These are phyloP conservation scores for Wickerhamomyces sp. DNA, from an alignment of 1,139 yeast species.

Conservation along the genomic window DNA sequence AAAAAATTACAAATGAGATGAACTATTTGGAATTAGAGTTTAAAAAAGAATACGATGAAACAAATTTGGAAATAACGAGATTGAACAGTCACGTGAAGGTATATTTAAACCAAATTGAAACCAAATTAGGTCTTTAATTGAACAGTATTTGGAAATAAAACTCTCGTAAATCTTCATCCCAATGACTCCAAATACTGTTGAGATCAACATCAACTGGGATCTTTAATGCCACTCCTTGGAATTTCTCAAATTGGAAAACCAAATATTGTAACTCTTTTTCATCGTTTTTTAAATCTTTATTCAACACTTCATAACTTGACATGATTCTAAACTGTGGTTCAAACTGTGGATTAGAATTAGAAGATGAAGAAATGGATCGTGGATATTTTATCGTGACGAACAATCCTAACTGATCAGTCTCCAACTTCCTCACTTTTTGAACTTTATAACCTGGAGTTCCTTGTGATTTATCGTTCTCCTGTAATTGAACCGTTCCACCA, in stretches of 20 bases:
- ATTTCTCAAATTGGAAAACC: slow-evolving; percentile 80
- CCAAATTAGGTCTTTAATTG: slow-evolving; percentile 8
- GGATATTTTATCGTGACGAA: slow-evolving; percentile 54
- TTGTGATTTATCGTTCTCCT: slow-evolving; percentile 47
- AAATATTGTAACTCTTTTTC: slow-evolving; percentile 56
- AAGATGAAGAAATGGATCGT: slow-evolving; percentile 30
- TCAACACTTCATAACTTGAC: slow-evolving; percentile 71
- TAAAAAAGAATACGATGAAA: slow-evolving; percentile 49
- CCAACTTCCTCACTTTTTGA: slow-evolving; percentile 61
- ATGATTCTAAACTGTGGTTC: slow-evolving; percentile 64
- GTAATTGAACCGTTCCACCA: slow-evolving; percentile 21
- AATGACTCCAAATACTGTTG: slow-evolving; percentile 59
- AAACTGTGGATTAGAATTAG: slow-evolving; percentile 24
- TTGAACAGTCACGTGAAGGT: slow-evolving; percentile 46
- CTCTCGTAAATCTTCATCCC: slow-evolving; percentile 64
- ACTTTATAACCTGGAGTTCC: slow-evolving; percentile 65
- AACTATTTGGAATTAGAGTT: slow-evolving; percentile 38
- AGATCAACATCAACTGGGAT: slow-evolving; percentile 49
- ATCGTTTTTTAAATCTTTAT: slow-evolving; percentile 37
- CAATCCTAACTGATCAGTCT: slow-evolving; percentile 53
- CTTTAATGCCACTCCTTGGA: slow-evolving; percentile 68
- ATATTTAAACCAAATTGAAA: slow-evolving; percentile 10
- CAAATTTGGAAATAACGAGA: slow-evolving; percentile 48
- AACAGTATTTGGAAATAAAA: slow-evolving; percentile 67
- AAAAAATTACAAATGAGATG: slow-evolving; percentile 44